Evolutionary conservation across 2,329 filamentous ascomycete genomes (phyloP).

Genomic region (Ceratocystis diversiconidia): DNA sequence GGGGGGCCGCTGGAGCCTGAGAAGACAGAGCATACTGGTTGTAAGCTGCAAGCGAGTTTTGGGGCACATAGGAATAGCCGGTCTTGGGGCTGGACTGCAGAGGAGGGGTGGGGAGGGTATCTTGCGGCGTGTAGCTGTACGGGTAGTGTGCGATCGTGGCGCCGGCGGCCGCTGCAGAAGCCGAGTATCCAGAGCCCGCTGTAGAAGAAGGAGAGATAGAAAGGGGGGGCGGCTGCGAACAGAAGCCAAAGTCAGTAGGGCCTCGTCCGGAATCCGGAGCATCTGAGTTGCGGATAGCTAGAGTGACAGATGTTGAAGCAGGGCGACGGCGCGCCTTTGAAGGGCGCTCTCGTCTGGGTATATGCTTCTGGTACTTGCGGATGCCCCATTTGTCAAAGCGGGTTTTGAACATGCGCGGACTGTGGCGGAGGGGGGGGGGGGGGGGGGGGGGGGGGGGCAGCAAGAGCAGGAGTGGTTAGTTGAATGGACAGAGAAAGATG

Average conservation of each 20-base stretch:
- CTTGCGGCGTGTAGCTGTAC: not conserved
- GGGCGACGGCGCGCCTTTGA: not conserved
- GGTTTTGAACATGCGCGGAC: conserved; percentile 18
- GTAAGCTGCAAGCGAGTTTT: not conserved
- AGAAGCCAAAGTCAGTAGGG: not conserved
- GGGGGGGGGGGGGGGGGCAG: not conserved
- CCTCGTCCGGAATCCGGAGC: not conserved
- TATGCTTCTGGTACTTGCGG: conserved; percentile 17
- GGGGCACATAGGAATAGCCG: not conserved
- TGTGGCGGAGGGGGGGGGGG: not conserved
- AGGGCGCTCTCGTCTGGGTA: not conserved
- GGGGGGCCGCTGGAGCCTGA: not conserved
- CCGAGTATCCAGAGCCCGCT: not conserved
- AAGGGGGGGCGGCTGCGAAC: not conserved
- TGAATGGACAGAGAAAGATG: not conserved
- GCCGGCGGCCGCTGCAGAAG: not conserved
- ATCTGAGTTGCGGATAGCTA: not conserved
- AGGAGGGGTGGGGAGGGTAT: not conserved
- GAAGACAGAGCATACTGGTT: not conserved
- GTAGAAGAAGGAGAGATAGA: not conserved
- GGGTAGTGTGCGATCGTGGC: not conserved
- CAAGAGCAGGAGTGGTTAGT: not conserved
- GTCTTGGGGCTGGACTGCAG: not conserved
- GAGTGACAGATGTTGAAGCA: not conserved
- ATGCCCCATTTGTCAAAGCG: conserved; percentile 18